phyloP scores from a whole-genome alignment of 257 asterid species.

The Misopates orontium region DNA sequence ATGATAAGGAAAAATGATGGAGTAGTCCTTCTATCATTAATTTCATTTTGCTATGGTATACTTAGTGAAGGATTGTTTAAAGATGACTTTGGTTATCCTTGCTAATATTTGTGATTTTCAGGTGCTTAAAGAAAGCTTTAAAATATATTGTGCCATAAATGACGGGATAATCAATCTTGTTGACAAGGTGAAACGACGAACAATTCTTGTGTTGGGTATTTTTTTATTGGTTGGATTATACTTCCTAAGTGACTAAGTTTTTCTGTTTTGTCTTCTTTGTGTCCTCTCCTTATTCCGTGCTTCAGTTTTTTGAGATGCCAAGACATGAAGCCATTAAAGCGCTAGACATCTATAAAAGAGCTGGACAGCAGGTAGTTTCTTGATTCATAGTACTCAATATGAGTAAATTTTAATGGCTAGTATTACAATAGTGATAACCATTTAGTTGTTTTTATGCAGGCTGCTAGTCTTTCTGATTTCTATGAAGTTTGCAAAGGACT shows the following conservation, averaged over 20 bases:
- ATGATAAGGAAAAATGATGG: not conserved
- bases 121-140: constrained; percentile 99
- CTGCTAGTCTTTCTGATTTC: constrained; percentile 83
- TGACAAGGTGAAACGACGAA: constrained; percentile 72
- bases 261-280: not conserved
- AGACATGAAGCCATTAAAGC: constrained; percentile 97
- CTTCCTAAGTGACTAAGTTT: constrained; percentile 14
- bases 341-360: constrained; percentile 91
- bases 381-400: constrained; percentile 12
- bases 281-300: constrained; percentile 27
- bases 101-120: constrained; percentile 39
- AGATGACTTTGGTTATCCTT: constrained; percentile 9
- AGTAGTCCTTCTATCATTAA: not conserved
- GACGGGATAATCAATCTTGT: constrained; percentile 98
- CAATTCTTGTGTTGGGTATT: constrained; percentile 11
- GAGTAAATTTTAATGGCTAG: constrained; percentile 12
- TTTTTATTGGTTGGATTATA: constrained; percentile 7
- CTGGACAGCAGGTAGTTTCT: constrained; percentile 90
- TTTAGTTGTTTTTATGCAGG: constrained; percentile 47
- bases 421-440: not conserved
- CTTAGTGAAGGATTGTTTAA: not conserved
- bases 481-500: constrained; percentile 94
- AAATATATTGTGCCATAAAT: constrained; percentile 89
- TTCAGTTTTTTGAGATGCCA: constrained; percentile 99
- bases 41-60: constrained; percentile 9